Evolutionary conservation across 768 basidiomycete genomes (phyloP).

Genomic region (Phlebiopsis flavidoalba): DNA sequence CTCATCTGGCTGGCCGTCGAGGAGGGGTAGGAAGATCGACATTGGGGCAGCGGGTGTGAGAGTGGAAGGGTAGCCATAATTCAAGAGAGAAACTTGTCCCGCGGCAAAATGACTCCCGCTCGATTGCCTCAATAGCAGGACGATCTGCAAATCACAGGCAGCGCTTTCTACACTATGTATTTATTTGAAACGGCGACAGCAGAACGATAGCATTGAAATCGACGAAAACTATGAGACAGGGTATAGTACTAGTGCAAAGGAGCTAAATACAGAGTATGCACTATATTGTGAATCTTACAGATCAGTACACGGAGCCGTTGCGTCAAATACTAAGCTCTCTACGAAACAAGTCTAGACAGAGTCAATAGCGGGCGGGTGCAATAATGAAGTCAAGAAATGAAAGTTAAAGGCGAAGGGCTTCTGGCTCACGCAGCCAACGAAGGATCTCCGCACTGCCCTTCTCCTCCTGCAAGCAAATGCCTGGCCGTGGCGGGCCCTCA

Average conservation of each 20-base stretch:
- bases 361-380: no score
- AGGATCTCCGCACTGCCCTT: conserved; percentile 54
- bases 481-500: conserved; percentile 56
- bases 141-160: not conserved
- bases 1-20: conserved; percentile 42
- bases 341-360: no score
- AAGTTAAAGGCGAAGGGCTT: not conserved
- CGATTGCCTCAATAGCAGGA: not conserved
- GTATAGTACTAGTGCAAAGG: not conserved
- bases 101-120: conserved; percentile 3
- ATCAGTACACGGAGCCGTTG: not conserved
- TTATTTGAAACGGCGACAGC: not conserved
- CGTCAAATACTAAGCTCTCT: not conserved
- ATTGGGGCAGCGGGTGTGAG: conserved; percentile 12
- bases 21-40: conserved; percentile 39
- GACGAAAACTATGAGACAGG: not conserved
- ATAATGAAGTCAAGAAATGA: not conserved
- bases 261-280: not conserved
- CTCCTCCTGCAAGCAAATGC: conserved; percentile 48
- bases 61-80: not conserved
- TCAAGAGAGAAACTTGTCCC: conserved; percentile 2
- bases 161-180: not conserved
- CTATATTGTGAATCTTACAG: not conserved
- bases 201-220: not conserved
- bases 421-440: conserved; percentile 46